Conservation (phyloP, 495 filamentous ascomycete genomes). For the Polyplosphaeria fusca region DNA sequence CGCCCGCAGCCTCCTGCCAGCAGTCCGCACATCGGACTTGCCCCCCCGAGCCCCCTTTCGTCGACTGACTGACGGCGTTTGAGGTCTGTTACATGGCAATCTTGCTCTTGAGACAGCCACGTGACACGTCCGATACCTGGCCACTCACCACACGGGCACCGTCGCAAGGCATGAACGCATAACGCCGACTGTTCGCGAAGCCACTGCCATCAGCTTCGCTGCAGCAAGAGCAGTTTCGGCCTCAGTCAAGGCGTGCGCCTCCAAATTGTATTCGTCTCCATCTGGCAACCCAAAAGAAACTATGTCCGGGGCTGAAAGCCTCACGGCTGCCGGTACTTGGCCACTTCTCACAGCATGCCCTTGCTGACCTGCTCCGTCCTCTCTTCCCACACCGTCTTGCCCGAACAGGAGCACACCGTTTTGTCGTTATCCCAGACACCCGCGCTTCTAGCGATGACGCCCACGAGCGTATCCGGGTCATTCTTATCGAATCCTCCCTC, state of each 20-base stretch:
- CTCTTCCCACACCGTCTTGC: slow-evolving; percentile 98
- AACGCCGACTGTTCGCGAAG: slow-evolving; percentile 12
- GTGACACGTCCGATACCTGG: slow-evolving; percentile 19
- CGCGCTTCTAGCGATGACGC: slow-evolving; percentile 89
- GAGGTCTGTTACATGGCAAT: slow-evolving; percentile 35
- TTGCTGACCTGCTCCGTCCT: slow-evolving; percentile 80
- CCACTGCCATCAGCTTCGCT: slow-evolving; percentile 29
- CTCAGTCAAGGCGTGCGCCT: slow-evolving; percentile 24
- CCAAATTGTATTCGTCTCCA: neutral
- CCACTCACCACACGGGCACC: slow-evolving; percentile 5
- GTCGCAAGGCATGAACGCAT: slow-evolving; percentile 24
- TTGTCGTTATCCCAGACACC: slow-evolving; percentile 99
- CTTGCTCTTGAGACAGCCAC: slow-evolving; percentile 31
- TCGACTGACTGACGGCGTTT: slow-evolving; percentile 21
- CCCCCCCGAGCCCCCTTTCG: neutral
- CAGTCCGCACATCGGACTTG: slow-evolving; percentile 1
- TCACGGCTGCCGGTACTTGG: neutral
- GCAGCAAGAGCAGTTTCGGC: slow-evolving; percentile 29
- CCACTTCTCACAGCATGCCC: slow-evolving; percentile 69
- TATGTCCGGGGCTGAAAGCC: neutral
- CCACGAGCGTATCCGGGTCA: slow-evolving; percentile 79
- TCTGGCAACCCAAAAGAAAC: slow-evolving; percentile 4
- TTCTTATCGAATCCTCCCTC: slow-evolving; percentile 58
- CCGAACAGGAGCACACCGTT: slow-evolving; percentile 90
- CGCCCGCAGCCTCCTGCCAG: neutral